Base-by-base conservation (phyloP, 768 basidiomycete genomes). In the Postia placenta region DNA sequence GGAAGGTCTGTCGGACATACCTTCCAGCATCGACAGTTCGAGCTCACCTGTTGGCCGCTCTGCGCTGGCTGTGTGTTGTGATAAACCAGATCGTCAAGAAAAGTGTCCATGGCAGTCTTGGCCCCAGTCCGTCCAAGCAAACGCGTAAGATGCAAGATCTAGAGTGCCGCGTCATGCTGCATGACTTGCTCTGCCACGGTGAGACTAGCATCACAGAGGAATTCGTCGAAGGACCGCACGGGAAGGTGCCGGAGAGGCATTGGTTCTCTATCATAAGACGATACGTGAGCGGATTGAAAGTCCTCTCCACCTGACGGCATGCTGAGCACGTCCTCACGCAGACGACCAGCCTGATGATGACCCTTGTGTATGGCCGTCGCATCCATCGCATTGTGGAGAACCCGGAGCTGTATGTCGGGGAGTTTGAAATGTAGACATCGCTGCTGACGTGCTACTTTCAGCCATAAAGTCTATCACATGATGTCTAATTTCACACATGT, bases 201-300 rank as follows among this genome's bases (percentile, higher is more conserved):
- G 49, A 57, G 9, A 46, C 51, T 15, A 42, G 28, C n/a, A 22
- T 37, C 23, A 12, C 38, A 4, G 20, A 25, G 17, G 28, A 2
- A 3, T 17, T 19, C 36, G 17, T 20, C 14, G 15, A 47, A 45
- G 36, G 7, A 14, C n/a, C 25, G n/a, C 7, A 27, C 33, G 47
- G n/a, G 15, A 28, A 17, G 11, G 27, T 48, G 23, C 27, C 27
- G 15, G 63, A 65, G 30, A 49, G 25, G 22, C 64, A 65, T 49
- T 65, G 64, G 64, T 64, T 64, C 42, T 56, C 61, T 3, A 38
- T 64, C 3, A 46, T 65, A 17, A 55, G 64, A 24, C 57, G 64
- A 43, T 65, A 63, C 45, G 64, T 64, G 44, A 50, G 60, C 51
- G 15, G 2, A n/a, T n/a, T n/a, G n/a, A 33, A 9, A 5, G 6